Conservation (phyloP, 179 eudicot species). For the Nepenthes alata region DNA sequence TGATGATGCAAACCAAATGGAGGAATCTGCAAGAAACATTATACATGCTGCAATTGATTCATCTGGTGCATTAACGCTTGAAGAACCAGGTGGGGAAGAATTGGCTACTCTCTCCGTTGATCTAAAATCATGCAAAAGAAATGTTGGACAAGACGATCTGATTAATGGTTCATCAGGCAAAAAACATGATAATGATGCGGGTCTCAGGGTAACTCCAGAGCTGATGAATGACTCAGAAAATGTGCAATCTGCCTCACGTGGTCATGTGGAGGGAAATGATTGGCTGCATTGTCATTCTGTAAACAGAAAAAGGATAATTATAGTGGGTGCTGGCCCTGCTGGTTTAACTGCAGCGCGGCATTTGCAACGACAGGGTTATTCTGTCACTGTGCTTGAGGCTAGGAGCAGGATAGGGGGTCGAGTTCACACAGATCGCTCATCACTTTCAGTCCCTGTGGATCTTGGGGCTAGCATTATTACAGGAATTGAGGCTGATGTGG, state of each 20-base stretch:
- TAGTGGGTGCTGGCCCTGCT: conserved; percentile 97
- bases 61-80: conserved; percentile 15
- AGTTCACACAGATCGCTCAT: conserved; percentile 73
- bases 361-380: conserved; percentile 85
- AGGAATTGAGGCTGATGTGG: conserved; percentile 96
- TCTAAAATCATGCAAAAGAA: conserved; percentile 10
- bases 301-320: conserved; percentile 48
- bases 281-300: conserved; percentile 22
- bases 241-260: conserved; percentile 16
- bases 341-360: conserved; percentile 96
- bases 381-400: conserved; percentile 79
- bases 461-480: conserved; percentile 99
- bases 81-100: conserved; percentile 15
- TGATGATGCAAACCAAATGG: conserved; percentile 23
- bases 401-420: conserved; percentile 92
- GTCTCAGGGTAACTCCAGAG: conserved; percentile 7
- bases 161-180: conserved; percentile 14
- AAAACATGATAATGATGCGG: conserved; percentile 16
- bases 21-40: conserved; percentile 16
- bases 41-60: conserved; percentile 19
- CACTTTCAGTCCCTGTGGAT: conserved; percentile 97
- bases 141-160: conserved; percentile 16
- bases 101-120: conserved; percentile 17
- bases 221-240: conserved; percentile 4
- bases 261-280: conserved; percentile 12